A percentile compares a stretch with the other conserved stretches of the same genome.
Evolutionary conservation across 1,284 basidiomycete species (phyloP).

Genomic region (Psilocybe mexicana): DNA sequence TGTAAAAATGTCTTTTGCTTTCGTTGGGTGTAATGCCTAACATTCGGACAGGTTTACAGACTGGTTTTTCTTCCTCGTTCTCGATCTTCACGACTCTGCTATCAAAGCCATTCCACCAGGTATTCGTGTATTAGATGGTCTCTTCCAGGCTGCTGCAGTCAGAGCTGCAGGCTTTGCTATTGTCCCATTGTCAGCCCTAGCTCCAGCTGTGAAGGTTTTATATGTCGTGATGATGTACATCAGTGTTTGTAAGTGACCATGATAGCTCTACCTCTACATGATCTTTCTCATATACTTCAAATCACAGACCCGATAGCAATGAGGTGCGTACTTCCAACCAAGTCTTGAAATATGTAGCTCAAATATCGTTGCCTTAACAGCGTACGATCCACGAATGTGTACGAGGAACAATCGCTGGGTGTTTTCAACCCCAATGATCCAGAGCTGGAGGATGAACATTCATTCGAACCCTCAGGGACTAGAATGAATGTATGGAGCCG

Average conservation of each 20-base stretch:
- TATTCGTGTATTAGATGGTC: constrained; percentile 61
- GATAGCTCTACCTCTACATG: background rate
- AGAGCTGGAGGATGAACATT: constrained; percentile 48
- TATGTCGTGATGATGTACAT: constrained; percentile 92
- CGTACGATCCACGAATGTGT: constrained; percentile 98
- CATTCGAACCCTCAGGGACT: constrained; percentile 46
- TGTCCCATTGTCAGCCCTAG: constrained; percentile 69
- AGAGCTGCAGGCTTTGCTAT: constrained; percentile 88
- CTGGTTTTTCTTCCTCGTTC: constrained; percentile 86
- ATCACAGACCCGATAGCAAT: constrained; percentile 68
- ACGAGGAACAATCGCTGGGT: constrained; percentile 88
- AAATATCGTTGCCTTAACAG: constrained; percentile 33
- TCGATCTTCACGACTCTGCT: constrained; percentile 82
- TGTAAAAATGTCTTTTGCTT: constrained; percentile 23
- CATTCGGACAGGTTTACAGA: constrained; percentile 61
- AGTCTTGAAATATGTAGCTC: background rate
- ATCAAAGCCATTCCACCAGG: constrained; percentile 75
- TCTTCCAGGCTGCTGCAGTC: constrained; percentile 79
- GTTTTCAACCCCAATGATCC: constrained; percentile 58
- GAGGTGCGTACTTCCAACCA: constrained; percentile 43
- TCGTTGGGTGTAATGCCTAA: constrained; percentile 1
- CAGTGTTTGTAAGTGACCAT: constrained; percentile 58
- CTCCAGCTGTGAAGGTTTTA: constrained; percentile 86
- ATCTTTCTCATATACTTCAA: constrained; percentile 5
- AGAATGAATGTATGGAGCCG: constrained; percentile 71